Percentiles rank a stretch among this genome's conserved stretches.
These are phyloP conservation scores for Sesbania bispinosa DNA, from an alignment of 306 rosid species.

Conservation along the genomic window DNA sequence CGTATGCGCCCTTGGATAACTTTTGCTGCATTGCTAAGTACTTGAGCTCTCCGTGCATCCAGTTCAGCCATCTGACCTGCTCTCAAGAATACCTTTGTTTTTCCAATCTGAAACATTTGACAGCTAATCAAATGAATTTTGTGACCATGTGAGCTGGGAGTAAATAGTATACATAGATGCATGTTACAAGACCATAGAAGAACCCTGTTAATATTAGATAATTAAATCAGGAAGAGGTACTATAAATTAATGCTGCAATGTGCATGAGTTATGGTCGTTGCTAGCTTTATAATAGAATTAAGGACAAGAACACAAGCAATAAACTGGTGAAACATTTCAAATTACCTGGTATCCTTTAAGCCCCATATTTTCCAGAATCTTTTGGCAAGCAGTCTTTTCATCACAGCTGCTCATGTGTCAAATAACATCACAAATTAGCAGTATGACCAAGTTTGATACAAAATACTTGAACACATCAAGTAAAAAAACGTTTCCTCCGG, in stretches of 20 bases:
- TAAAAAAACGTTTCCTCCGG: conserved; percentile 9
- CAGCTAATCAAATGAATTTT: conserved; percentile 26
- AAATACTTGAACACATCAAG: conserved; percentile 15
- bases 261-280: conserved; percentile 16
- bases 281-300: background rate
- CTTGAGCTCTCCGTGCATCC: conserved; percentile 83
- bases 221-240: conserved; percentile 10
- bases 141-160: conserved; percentile 18
- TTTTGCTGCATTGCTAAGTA: conserved; percentile 80
- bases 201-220: conserved; percentile 8
- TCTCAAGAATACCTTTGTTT: conserved; percentile 90
- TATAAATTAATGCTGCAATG: conserved; percentile 20
- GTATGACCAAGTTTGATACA: conserved; percentile 18
- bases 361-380: conserved; percentile 82
- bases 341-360: conserved; percentile 94
- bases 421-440: conserved; percentile 33
- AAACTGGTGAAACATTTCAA: conserved; percentile 27
- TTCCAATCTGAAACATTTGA: conserved; percentile 76
- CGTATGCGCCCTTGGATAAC: conserved; percentile 70
- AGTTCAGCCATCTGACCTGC: conserved; percentile 99
- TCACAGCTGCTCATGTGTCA: conserved; percentile 56
- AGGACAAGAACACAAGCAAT: background rate
- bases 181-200: conserved; percentile 8
- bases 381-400: conserved; percentile 74
- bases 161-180: conserved; percentile 14